Evolutionary conservation across 164 flowering plant species (phyloP), one percentile per base, ranked within the genome.

Genomic region (Warburgia ugandensis): DNA sequence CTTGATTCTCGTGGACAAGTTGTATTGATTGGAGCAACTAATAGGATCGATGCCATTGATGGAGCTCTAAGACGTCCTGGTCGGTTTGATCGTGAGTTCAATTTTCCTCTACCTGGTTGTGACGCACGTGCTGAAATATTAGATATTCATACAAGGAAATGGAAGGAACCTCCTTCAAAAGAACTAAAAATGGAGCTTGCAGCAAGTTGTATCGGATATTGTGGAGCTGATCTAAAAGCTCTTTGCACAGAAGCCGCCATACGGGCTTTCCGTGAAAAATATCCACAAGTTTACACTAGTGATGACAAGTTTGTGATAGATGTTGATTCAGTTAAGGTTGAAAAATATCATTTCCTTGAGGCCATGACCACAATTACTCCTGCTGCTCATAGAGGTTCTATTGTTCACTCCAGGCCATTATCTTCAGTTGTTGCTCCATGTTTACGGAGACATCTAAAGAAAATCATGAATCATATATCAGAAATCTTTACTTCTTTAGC

Each of bases 1-100:
- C 96, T 94, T 52, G 99, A 94, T 75, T 94, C 99, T 52, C 87
- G 99, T 28, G 99, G 99, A 50, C 99, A 94, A 69, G 99, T 94
- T 42, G 95, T 94, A 59, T 67, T 94, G 56, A 89, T 94, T 74
- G 99, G 99, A 60, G 99, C 99, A 23, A 94, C 99, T 41, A 94
- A 94, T 63, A 74, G 99, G 63, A 75, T 94, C 57, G 99, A 94
- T 74, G 99, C 99, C 59, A 94, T 94, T 59, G 99, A 94, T 77
- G 99, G 99, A 48, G 99, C 99, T 33, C 62, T 94, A 62, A 79
- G 99, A 2, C 96, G 99, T 6, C 99, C 99, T 57, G 99, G 99
- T 58, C 76, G 99, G 52, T 94, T 94, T 73, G 99, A 94, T 67
- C 96, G 99, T 25, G 99, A 94, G 61, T 94, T 94, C 58, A 84